These are phyloP conservation scores for Aspergillus terreus DNA, from an alignment of 2,329 filamentous ascomycete species.

Conservation along the genomic window DNA sequence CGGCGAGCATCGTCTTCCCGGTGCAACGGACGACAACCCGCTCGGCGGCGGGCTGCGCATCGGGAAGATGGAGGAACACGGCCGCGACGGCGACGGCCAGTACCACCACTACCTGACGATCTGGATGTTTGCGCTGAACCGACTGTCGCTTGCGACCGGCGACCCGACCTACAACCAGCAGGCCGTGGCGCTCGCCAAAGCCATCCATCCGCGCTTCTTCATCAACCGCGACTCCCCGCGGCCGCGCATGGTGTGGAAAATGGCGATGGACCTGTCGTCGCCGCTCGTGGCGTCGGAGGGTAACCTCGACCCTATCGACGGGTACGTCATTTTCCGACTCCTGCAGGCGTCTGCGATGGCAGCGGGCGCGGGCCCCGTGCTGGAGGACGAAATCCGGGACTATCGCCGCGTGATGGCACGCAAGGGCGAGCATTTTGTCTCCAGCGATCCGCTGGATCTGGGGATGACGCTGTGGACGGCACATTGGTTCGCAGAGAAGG, in stretches of 20 bases:
- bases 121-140: constrained; percentile 62
- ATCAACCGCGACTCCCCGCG: constrained; percentile 27
- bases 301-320: constrained; percentile 55
- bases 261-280: constrained; percentile 47
- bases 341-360: constrained; percentile 42
- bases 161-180: constrained; percentile 48
- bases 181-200: constrained; percentile 51
- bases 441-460: constrained; percentile 52
- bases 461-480: constrained; percentile 59
- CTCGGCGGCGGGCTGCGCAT: constrained; percentile 56
- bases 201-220: constrained; percentile 54
- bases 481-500: constrained; percentile 47
- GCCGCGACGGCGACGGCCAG: constrained; percentile 55
- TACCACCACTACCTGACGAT: constrained; percentile 61
- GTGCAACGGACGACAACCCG: constrained; percentile 51
- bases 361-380: constrained; percentile 27
- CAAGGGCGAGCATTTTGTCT: constrained; percentile 44
- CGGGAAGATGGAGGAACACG: constrained; percentile 50
- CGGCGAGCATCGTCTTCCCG: constrained; percentile 44
- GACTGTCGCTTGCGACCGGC: constrained; percentile 47
- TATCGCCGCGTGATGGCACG: constrained; percentile 49
- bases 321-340: constrained; percentile 50
- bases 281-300: constrained; percentile 52
- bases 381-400: constrained; percentile 51
- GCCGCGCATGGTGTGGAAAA: constrained; percentile 55